A percentile compares a stretch with the other conserved stretches of the same genome.
Conservation (phyloP, 352 stramenopile genomes). For the Globisporangium megalacanthum region DNA sequence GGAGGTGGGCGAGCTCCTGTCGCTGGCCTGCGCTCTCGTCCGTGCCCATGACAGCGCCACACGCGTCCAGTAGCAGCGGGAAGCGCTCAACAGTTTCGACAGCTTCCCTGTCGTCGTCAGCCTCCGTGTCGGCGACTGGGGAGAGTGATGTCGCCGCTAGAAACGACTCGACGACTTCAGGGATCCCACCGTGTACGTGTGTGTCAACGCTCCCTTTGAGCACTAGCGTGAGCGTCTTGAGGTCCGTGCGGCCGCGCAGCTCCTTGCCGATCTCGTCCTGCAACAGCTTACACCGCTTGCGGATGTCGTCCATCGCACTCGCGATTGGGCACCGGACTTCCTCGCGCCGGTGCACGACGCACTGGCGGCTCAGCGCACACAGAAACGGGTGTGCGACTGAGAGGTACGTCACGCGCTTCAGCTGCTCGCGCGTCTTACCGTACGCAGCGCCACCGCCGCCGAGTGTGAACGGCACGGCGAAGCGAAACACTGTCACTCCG, state of each 20-base stretch:
- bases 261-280: constrained; percentile 56
- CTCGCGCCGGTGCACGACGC: constrained; percentile 32
- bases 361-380: constrained; percentile 40
- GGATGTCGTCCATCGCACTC: constrained; percentile 74
- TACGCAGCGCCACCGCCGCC: constrained; percentile 29
- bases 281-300: constrained; percentile 50
- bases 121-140: not conserved
- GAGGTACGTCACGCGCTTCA: constrained; percentile 64
- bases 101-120: not conserved
- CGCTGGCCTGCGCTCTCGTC: constrained; percentile 27
- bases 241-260: constrained; percentile 30
- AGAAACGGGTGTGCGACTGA: constrained; percentile 38
- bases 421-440: constrained; percentile 58
- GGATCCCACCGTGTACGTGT: constrained; percentile 67
- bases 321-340: constrained; percentile 59
- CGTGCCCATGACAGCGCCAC: constrained; percentile 27
- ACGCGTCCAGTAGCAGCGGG: constrained; percentile 22
- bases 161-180: constrained; percentile 70
- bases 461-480: constrained; percentile 51
- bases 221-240: constrained; percentile 73
- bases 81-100: not conserved
- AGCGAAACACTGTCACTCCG: constrained; percentile 25
- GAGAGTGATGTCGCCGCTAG: constrained; percentile 11
- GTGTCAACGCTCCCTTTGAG: constrained; percentile 81
- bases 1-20: constrained; percentile 42